These are phyloP conservation scores for Erucastrum elatum DNA, from an alignment of 345 rosid genomes.

Conservation along the genomic window DNA sequence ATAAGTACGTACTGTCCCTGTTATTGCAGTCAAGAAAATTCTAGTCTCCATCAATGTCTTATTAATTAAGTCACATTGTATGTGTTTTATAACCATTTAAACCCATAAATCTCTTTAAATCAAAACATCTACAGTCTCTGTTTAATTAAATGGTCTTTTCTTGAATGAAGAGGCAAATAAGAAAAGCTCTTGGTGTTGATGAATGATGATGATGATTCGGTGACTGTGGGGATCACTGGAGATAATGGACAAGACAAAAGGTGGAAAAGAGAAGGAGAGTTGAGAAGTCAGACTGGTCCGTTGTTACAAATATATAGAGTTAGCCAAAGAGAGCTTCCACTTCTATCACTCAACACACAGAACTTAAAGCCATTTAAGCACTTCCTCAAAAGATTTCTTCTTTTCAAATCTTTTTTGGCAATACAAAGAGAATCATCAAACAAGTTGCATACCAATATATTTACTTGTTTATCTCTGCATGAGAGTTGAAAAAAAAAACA, in stretches of 20 bases:
- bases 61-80: conserved; percentile 31
- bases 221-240: conserved; percentile 42
- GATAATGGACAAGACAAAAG: conserved; percentile 39
- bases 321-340: conserved; percentile 37
- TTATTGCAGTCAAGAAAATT: conserved; percentile 29
- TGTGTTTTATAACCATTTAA: conserved; percentile 5
- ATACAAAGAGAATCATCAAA: conserved; percentile 33
- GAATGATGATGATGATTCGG: conserved; percentile 42
- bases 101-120: conserved; percentile 6
- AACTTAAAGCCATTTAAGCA: conserved; percentile 18
- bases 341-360: conserved; percentile 21
- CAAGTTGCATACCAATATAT: conserved; percentile 24
- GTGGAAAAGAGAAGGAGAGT: conserved; percentile 25
- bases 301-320: conserved; percentile 27
- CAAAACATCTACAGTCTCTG: conserved; percentile 11
- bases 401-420: conserved; percentile 15
- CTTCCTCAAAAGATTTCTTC: conserved; percentile 39
- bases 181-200: conserved; percentile 34
- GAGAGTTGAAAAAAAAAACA: not conserved
- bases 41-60: conserved; percentile 4
- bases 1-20: conserved; percentile 17
- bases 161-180: conserved; percentile 24
- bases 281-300: conserved; percentile 42
- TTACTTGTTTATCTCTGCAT: conserved; percentile 21
- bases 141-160: conserved; percentile 1